Evolutionary conservation across 495 filamentous ascomycete genomes (phyloP).

Genomic region (Neurospora tetrasperma): DNA sequence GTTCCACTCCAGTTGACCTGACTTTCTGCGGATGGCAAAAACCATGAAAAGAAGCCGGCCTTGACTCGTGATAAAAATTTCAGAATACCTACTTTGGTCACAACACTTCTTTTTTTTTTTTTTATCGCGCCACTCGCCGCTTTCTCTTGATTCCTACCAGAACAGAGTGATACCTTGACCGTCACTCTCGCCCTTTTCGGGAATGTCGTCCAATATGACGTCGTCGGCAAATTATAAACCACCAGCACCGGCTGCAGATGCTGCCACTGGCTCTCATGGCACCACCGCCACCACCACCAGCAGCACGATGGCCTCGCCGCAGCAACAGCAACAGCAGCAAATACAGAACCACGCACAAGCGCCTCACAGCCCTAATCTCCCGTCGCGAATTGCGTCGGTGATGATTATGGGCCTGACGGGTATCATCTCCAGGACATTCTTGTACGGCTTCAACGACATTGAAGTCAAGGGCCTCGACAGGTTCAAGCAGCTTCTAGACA

Average conservation of each 20-base stretch:
- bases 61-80: neutral
- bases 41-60: neutral
- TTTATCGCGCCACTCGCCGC: neutral
- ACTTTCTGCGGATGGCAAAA: neutral
- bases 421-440: conserved; percentile 29
- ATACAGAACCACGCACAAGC: neutral
- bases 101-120: neutral
- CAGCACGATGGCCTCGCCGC: neutral
- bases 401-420: conserved; percentile 44
- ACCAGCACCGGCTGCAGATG: neutral
- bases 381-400: conserved; percentile 44
- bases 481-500: conserved; percentile 70
- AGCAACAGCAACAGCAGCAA: neutral
- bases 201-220: neutral
- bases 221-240: neutral
- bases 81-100: neutral
- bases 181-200: neutral
- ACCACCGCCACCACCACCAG: neutral
- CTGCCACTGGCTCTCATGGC: conserved; percentile 6
- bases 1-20: neutral
- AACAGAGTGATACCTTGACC: neutral
- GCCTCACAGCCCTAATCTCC: conserved; percentile 33
- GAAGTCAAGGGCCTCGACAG: conserved; percentile 60
- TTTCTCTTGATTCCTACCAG: neutral
- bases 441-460: conserved; percentile 42